These are phyloP conservation scores for Eucalyptus sp. DNA, from an alignment of 345 rosid species.

Conservation along the genomic window DNA sequence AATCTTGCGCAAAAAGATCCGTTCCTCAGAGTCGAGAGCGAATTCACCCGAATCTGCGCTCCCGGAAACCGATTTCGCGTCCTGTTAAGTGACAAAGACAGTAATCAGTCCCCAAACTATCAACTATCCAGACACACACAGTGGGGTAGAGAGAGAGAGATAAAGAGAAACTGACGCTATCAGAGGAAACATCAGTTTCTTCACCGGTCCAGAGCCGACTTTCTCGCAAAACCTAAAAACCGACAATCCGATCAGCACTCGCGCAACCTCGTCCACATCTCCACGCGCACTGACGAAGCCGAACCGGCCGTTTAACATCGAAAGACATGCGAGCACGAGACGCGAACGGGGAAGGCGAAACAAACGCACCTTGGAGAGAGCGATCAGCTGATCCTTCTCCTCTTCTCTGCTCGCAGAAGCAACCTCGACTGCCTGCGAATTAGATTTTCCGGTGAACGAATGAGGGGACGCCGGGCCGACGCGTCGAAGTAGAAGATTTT, in stretches of 20 bases:
- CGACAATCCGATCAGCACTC: background rate
- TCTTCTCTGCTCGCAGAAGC: slow-evolving; percentile 9
- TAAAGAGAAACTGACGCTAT: background rate
- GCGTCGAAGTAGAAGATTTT: background rate
- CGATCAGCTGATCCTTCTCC: slow-evolving; percentile 35
- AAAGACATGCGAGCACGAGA: background rate
- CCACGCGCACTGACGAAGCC: background rate
- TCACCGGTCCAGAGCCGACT: slow-evolving; percentile 29
- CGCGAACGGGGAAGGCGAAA: background rate
- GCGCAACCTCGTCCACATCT: background rate
- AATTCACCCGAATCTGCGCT: background rate
- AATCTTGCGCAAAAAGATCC: slow-evolving; percentile 14
- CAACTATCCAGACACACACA: background rate
- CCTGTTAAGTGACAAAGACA: background rate
- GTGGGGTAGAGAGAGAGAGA: background rate
- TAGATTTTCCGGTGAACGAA: background rate
- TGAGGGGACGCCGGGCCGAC: background rate
- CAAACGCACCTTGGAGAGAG: slow-evolving; percentile 42
- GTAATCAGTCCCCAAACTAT: background rate
- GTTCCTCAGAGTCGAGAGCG: background rate
- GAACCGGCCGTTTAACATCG: background rate
- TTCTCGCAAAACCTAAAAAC: slow-evolving; percentile 27
- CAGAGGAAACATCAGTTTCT: background rate
- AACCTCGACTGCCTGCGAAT: slow-evolving; percentile 8
- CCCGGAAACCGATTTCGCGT: background rate